Percentiles rank a stretch among this genome's conserved stretches.
Conservation (phyloP, 2,329 filamentous ascomycete genomes). For the Torrubiella hemipterigena region DNA sequence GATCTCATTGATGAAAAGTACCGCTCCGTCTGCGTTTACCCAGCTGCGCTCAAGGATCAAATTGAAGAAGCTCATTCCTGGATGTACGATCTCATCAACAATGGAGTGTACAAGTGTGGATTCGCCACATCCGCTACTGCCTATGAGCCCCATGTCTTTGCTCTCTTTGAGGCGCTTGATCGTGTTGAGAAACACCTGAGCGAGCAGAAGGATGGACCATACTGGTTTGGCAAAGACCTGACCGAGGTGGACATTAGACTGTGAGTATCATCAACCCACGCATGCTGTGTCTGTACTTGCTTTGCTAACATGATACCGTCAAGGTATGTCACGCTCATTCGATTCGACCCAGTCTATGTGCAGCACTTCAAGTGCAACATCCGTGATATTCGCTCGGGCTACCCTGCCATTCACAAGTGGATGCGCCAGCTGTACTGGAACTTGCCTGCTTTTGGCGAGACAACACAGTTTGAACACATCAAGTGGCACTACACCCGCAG, state of each 20-base stretch:
- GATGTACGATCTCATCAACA: constrained; percentile 66
- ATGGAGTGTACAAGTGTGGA: constrained; percentile 63
- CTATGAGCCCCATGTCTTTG: constrained; percentile 61
- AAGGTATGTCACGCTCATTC: constrained; percentile 55
- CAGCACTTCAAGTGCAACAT: constrained; percentile 87
- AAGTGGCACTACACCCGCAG: constrained; percentile 61
- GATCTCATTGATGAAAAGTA: constrained; percentile 49
- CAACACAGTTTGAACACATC: constrained; percentile 91
- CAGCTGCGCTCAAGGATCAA: constrained; percentile 44
- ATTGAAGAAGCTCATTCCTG: constrained; percentile 73
- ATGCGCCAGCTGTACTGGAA: constrained; percentile 79
- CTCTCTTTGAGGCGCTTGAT: constrained; percentile 69
- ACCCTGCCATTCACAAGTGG: constrained; percentile 72
- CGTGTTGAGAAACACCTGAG: constrained; percentile 59
- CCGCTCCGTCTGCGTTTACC: constrained; percentile 54
- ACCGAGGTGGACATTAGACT: constrained; percentile 78
- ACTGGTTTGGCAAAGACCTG: constrained; percentile 60
- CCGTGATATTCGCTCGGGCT: constrained; percentile 71
- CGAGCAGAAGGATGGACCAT: constrained; percentile 40
- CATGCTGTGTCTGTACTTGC: background rate
- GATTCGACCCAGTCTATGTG: constrained; percentile 71
- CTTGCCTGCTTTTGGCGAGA: constrained; percentile 61
- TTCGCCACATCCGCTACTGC: constrained; percentile 77
- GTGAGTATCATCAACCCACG: too few species aligned
- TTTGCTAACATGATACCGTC: constrained; percentile 5